Evolutionary conservation across 352 stramenopile genomes (phyloP), one percentile per base, ranked within the genome.

Genomic region (Pythium scleroteichum): DNA sequence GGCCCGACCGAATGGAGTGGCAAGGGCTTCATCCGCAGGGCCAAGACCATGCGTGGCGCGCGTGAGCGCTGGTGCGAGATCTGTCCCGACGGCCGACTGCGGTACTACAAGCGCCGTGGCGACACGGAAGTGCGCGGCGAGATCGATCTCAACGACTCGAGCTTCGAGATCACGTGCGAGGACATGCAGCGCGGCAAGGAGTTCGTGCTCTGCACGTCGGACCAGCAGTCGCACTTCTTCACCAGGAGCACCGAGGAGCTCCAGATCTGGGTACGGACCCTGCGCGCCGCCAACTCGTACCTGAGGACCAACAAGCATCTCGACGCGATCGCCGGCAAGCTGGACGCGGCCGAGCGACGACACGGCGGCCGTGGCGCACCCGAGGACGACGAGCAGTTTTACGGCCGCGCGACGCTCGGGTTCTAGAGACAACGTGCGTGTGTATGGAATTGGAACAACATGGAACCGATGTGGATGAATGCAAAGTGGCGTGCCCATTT

Each of bases 191-290:
- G 86, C 46, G 76, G 79, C 24, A 90, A 84, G 17, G 84, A 93
- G 65, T 92, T 95, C 56, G 72, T 92, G 32, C 53, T 95, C 40
- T 86, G 80, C 62, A 92, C 85, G 57, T 86, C 85, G 59, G 76
- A 83, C 46, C 85, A 93, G 69, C 86, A 93, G 68, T 93, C 86
- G 59, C 83, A 92, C 62, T 95, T 95, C 60, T 93, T 90, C 69
- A 89, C 86, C 19, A 82, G 82, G 59, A 87, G 62, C 20, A 71
- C 68, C 2, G 73, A 90, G 19, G 86, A 95, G 65, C 66, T 93
- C 10, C 76, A 81, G 58, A 78, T 73, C 22, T 95, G 86, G 86
- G 81, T 95, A 45, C 90, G 85, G 49, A 86, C 82, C 13, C 64
- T 95, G 55, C 80, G 85, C 24, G 79, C 73, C 42, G 82, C 84